Evolutionary conservation across 805 yeast genomes (phyloP).

Genomic region (Martiniozyma abietophila): DNA sequence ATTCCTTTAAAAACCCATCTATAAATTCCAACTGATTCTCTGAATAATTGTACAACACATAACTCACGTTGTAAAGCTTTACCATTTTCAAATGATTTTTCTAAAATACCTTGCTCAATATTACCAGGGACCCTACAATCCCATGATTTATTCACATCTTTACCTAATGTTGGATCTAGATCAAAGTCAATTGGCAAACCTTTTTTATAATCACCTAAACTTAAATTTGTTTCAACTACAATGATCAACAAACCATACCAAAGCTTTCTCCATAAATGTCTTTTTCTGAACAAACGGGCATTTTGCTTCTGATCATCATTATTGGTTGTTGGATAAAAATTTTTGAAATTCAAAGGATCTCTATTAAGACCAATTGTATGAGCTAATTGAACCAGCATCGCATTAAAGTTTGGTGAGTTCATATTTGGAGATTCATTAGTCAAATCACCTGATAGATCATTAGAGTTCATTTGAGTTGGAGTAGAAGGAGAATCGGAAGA

Average conservation of each 20-base stretch:
- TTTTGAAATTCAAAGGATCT: slow-evolving; percentile 36
- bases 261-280: slow-evolving; percentile 33
- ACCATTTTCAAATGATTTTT: slow-evolving; percentile 25
- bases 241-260: slow-evolving; percentile 29
- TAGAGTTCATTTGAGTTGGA: slow-evolving; percentile 16
- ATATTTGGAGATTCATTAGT: slow-evolving; percentile 28
- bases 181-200: slow-evolving; percentile 30
- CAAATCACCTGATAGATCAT: slow-evolving; percentile 30
- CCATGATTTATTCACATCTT: slow-evolving; percentile 25
- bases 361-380: slow-evolving; percentile 38
- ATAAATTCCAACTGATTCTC: slow-evolving; percentile 38
- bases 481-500: slow-evolving; percentile 2
- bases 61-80: slow-evolving; percentile 30
- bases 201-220: slow-evolving; percentile 30
- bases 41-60: slow-evolving; percentile 38
- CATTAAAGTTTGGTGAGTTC: slow-evolving; percentile 28
- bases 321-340: slow-evolving; percentile 20
- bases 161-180: slow-evolving; percentile 28
- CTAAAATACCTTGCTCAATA: slow-evolving; percentile 28
- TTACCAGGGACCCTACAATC: slow-evolving; percentile 31
- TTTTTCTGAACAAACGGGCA: slow-evolving; percentile 25
- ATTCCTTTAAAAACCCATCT: slow-evolving; percentile 32
- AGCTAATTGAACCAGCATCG: slow-evolving; percentile 34
- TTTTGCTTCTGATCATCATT: slow-evolving; percentile 23
- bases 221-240: slow-evolving; percentile 27